These are phyloP conservation scores for Botryotinia convoluta DNA, from an alignment of 2,329 filamentous ascomycete genomes.

Conservation along the genomic window DNA sequence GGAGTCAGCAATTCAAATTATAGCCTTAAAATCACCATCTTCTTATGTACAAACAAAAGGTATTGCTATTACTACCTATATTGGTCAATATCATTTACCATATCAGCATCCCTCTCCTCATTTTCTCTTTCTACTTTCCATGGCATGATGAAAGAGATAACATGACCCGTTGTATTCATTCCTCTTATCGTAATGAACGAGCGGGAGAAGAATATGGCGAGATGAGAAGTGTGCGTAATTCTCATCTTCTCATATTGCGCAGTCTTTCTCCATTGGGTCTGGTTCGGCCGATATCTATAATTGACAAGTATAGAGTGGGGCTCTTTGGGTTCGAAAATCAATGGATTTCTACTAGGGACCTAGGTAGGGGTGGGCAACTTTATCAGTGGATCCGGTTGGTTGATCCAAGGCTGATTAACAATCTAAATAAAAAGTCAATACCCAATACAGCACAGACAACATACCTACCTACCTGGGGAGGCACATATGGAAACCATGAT, in stretches of 20 bases:
- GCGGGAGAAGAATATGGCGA: neutral
- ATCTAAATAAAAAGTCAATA: neutral
- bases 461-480: neutral
- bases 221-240: neutral
- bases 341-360: neutral
- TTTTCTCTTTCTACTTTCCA: too few relatives aligned
- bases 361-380: too few relatives aligned
- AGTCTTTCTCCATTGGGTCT: neutral
- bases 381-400: constrained; percentile 2
- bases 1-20: neutral
- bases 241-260: neutral
- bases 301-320: neutral
- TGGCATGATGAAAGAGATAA: neutral
- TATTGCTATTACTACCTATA: neutral
- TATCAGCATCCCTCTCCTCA: neutral
- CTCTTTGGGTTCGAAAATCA: neutral
- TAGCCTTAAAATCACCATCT: neutral
- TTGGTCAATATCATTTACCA: neutral
- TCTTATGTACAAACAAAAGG: neutral
- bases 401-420: neutral
- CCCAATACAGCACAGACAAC: neutral
- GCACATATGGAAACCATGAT: neutral
- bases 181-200: neutral
- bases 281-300: constrained; percentile 4
- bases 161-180: neutral